Evolutionary conservation across 176 grass and related monocot genomes (phyloP), one percentile per base, ranked within the genome.

Genomic region (Poa pratensis): DNA sequence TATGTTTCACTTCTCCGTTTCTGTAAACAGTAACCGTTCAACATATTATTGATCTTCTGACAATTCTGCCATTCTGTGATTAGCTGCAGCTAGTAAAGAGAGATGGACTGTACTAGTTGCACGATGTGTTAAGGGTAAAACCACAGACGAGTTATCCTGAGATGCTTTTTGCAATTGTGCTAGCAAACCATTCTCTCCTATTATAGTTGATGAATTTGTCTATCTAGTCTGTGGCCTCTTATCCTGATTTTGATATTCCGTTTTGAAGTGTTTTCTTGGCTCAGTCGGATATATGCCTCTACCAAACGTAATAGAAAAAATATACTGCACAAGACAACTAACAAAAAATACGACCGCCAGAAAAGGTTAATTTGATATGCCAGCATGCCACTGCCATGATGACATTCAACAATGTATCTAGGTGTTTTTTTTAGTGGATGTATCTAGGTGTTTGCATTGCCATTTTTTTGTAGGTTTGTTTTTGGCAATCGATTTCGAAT

Each of bases 221-320:
- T 51, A 40, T 82, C 18, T 62, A 72, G 73, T 53, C 32, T 82
- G 75, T 45, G 71, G 69, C 42, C 72, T 77, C 34, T 82, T 79
- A 86, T 90, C 78, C 43, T 82, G 35, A 37, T 37, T 37, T 37
- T 37, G 35, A 37, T 37, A 37, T 37, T 37, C 35, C 35, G 0
- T 37, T 37, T 43, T 43, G 40, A 43, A 43, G 7, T 43, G 40
- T 9, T 43, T 43, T 43, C 40, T 9, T 43, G 40, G 40, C 40
- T 43, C 40, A 43, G 9, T 43, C 40, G 6, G 6, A 43, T 43
- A 7, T 43, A 43, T 43, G 16, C 51, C 51, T 53, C 35, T 37
- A 37, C 35, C 35, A 37, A 37, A 53, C 51, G 16, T 53, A 53
- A 53, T 17, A 53, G 16, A 53, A 53, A 53, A 53, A 53, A 19